Evolutionary conservation across 2,329 filamentous ascomycete species (phyloP), one percentile per base, ranked within the genome.

Genomic region (Hymenoscyphus albidus): DNA sequence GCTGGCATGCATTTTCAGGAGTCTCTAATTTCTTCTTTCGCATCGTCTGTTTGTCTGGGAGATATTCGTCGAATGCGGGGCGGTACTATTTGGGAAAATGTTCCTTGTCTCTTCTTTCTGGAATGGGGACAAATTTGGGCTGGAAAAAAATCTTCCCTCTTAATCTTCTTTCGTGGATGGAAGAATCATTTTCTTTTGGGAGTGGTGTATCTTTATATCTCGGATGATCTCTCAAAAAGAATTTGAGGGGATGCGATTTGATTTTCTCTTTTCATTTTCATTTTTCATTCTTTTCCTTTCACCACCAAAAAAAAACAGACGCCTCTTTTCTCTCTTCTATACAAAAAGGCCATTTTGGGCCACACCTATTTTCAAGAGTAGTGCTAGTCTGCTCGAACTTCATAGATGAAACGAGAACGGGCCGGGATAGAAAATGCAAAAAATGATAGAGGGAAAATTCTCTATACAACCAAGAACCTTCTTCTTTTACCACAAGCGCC

Each of bases 1-100:
- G 32, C 18, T 56, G 44, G 44, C 62, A 59, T 64, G 44, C 62
- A 59, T 64, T 64, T 61, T 48, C 35, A 27, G 62, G 58, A 61
- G 58, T 64, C 39, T 57, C n/a, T 51, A 35, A 35, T 64, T 61
- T 60, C 51, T 56, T 44, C 58, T 60, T 44, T 60, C 27, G 12
- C 16, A 18, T 22, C 56, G 22, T 57, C 27, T 60, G 48, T 22
- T 44, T 35, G 22, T 35, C 35, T 16, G 32, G 51, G 9, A 61
- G 39, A 48, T 27, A 35, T 35, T 35, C 35, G 9, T 35, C 9
- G 35, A 35, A 18, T 18, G 14, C 60, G 55, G 39, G 57, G 62
- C 42, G 44, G 58, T 55, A 64, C 58, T 31, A 44, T 7, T 54
- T 35, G 44, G 57, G 48, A 64, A 60, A 57, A 31, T 3, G 10